Evolutionary conservation across 176 grass and related monocot species (phyloP).

Genomic region (Musa acuminata): DNA sequence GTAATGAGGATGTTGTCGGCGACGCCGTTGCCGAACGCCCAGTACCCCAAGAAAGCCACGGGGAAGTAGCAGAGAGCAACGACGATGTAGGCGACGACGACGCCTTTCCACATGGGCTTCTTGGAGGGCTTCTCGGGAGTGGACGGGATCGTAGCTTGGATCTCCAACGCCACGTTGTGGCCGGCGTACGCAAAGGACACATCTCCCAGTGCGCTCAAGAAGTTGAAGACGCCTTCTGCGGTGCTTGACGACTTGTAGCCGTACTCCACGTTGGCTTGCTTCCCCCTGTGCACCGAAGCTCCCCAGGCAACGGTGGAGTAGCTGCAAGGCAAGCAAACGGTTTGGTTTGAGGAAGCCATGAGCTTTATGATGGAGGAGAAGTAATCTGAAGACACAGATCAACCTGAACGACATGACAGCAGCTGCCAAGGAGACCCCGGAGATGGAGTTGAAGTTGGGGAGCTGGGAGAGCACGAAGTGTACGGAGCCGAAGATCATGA

Average conservation of each 20-base stretch:
- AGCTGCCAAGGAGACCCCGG: not conserved
- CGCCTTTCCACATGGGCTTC: not conserved
- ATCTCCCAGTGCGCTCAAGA: not conserved
- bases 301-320: not conserved
- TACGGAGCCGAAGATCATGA: not conserved
- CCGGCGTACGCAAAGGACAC: not conserved
- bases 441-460: not conserved
- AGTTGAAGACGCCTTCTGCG: not conserved
- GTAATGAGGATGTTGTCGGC: not conserved
- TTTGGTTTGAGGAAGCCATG: no score
- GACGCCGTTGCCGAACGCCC: not conserved
- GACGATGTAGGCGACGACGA: not conserved
- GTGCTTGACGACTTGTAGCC: not conserved
- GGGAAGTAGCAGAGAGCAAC: not conserved
- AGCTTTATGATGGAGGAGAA: not conserved
- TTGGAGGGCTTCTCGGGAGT: not conserved
- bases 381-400: not conserved
- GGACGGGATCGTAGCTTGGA: not conserved
- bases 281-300: not conserved
- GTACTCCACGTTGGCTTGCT: not conserved
- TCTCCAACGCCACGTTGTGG: not conserved
- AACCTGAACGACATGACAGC: not conserved
- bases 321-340: not conserved
- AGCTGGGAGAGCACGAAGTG: not conserved
- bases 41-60: not conserved